Evolutionary conservation across 192 early-diverging fungal species (phyloP).

Genomic region (Backusella australiensis): DNA sequence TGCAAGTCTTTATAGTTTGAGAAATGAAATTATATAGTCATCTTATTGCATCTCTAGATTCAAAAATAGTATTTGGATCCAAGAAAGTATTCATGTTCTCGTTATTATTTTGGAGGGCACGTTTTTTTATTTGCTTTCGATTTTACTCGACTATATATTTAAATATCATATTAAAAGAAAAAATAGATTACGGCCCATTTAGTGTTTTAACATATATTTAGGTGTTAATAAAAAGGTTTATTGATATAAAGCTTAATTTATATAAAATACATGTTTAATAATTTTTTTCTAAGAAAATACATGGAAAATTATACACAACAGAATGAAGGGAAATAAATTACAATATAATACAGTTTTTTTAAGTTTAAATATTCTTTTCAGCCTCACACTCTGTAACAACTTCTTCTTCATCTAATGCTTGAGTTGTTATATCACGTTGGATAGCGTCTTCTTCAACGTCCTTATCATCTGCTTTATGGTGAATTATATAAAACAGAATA

Average conservation of each 20-base stretch:
- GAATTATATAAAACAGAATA: constrained; percentile 49
- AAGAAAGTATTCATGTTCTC: too few relatives aligned
- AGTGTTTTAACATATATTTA: not conserved
- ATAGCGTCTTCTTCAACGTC: constrained; percentile 39
- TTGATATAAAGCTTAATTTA: not conserved
- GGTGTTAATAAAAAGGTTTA: not conserved
- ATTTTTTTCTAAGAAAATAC: not conserved
- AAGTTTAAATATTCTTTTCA: constrained; percentile 9
- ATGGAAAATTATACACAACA: not conserved
- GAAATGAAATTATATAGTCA: too few relatives aligned
- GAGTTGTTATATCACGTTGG: constrained; percentile 3
- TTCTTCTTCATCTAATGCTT: not conserved
- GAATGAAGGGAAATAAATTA: not conserved
- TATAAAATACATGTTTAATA: not conserved
- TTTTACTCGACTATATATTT: too few relatives aligned
- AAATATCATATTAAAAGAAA: too few relatives aligned
- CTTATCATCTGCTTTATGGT: constrained; percentile 51
- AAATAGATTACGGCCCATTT: not conserved
- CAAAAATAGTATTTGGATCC: too few relatives aligned
- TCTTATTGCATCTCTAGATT: too few relatives aligned
- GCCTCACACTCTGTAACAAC: constrained; percentile 22
- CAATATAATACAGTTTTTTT: not conserved
- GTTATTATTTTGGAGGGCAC: too few relatives aligned
- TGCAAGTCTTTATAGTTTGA: too few relatives aligned
- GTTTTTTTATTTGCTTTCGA: too few relatives aligned